A percentile compares a stretch with the other conserved stretches of the same genome.
These are phyloP conservation scores for Fonticula alba DNA, from an alignment of 78 protist genomes.

Conservation along the genomic window DNA sequence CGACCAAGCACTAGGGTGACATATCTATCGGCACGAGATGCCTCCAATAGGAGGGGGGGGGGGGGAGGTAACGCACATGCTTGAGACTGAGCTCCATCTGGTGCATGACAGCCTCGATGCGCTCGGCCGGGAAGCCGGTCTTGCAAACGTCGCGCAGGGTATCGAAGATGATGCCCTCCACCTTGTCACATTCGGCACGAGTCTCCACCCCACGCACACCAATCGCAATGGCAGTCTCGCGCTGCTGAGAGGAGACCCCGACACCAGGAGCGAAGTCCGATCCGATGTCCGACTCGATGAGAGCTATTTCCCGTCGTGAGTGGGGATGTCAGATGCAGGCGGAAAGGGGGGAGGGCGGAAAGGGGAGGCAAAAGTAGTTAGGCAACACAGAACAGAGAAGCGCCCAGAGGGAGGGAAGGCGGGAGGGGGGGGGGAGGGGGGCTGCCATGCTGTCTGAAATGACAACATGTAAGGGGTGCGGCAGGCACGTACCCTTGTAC, in stretches of 20 bases:
- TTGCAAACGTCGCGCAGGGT: too few species aligned
- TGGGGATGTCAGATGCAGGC: not conserved
- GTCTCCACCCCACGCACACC: constrained; percentile 24
- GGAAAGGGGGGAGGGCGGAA: not conserved
- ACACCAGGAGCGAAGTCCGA: constrained; percentile 2
- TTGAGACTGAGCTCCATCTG: too few species aligned
- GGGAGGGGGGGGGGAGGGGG: not conserved
- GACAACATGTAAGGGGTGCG: not conserved
- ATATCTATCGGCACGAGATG: too few species aligned
- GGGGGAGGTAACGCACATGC: too few species aligned
- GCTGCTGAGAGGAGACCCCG: constrained; percentile 1
- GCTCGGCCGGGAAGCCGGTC: too few species aligned
- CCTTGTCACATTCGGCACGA: too few species aligned
- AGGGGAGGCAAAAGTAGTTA: not conserved
- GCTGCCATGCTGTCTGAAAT: not conserved
- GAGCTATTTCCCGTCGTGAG: constrained; percentile 18
- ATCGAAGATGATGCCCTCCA: too few species aligned
- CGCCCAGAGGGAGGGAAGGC: not conserved
- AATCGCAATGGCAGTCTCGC: not conserved
- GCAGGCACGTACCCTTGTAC: too few species aligned
- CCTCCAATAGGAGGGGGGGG: too few species aligned
- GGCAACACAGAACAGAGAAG: not conserved
- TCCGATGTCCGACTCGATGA: constrained; percentile 21
- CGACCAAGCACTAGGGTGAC: too few species aligned
- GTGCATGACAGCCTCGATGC: too few species aligned